phyloP scores from a whole-genome alignment of 2,329 filamentous ascomycete species.

The Lasiodiplodia sp. region DNA sequence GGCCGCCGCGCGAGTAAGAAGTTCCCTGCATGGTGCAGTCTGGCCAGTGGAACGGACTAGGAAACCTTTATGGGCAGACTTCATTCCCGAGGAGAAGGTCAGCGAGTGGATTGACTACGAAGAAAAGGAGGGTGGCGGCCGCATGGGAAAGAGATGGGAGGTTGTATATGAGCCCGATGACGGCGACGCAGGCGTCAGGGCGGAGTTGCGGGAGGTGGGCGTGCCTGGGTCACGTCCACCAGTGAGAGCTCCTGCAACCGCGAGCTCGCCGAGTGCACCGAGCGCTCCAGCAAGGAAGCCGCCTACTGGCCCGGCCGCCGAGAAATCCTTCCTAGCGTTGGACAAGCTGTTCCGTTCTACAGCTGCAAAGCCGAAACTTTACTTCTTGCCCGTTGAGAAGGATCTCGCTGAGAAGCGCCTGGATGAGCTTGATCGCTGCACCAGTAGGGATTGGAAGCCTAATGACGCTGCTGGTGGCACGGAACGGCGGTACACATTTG shows the following conservation, averaged over 20 bases:
- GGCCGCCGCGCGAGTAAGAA: constrained; percentile 78
- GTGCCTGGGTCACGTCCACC: constrained; percentile 23
- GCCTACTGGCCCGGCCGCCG: constrained; percentile 34
- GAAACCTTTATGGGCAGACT: constrained; percentile 87
- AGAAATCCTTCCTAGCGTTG: constrained; percentile 59
- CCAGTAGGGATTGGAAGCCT: constrained; percentile 50
- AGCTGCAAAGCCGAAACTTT: constrained; percentile 68
- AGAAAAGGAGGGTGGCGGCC: constrained; percentile 54
- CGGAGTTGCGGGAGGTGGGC: constrained; percentile 62
- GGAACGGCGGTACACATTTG: constrained; percentile 52
- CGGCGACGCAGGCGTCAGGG: constrained; percentile 51
- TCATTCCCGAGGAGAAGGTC: constrained; percentile 79
- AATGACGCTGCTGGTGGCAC: constrained; percentile 9
- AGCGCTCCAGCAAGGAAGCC: constrained; percentile 13
- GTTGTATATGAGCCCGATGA: constrained; percentile 64
- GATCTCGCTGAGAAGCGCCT: constrained; percentile 71
- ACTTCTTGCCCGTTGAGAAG: constrained; percentile 70
- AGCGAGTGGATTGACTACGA: constrained; percentile 77
- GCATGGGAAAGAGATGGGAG: constrained; percentile 69
- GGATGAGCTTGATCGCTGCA: constrained; percentile 61
- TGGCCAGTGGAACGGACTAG: constrained; percentile 90
- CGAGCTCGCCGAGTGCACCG: constrained; percentile 2
- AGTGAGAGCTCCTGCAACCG: constrained; percentile 27
- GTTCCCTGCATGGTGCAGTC: constrained; percentile 75
- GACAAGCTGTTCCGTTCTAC: constrained; percentile 69